A percentile compares a stretch with the other conserved stretches of the same genome.
Conservation (phyloP, 2,329 filamentous ascomycete genomes). For the Hypoxylon sp. region DNA sequence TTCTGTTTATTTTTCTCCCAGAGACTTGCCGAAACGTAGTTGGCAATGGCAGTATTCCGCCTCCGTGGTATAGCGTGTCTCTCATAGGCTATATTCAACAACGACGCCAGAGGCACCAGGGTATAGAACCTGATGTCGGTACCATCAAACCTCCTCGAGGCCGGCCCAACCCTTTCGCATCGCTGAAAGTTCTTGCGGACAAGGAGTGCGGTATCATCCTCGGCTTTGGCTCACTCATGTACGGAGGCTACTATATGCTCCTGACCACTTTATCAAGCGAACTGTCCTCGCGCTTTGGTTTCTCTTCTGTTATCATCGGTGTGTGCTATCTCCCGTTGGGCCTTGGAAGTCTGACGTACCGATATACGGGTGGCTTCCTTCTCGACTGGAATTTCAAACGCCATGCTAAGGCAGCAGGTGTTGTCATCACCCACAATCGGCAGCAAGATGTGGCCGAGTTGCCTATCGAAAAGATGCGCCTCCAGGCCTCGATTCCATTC, state of each 20-base stretch:
- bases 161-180: constrained; percentile 40
- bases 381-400: constrained; percentile 41
- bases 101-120: not conserved
- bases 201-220: constrained; percentile 41
- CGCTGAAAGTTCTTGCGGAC: constrained; percentile 40
- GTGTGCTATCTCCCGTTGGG: constrained; percentile 28
- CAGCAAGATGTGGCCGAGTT: constrained; percentile 32
- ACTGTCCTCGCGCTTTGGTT: constrained; percentile 21
- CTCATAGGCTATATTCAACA: constrained; percentile 5
- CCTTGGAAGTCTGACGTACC: constrained; percentile 18
- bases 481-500: constrained; percentile 34
- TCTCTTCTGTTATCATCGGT: constrained; percentile 22
- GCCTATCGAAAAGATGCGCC: constrained; percentile 36
- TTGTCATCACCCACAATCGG: constrained; percentile 24
- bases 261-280: constrained; percentile 39
- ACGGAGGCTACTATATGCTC: constrained; percentile 41
- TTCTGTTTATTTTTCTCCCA: constrained; percentile 27
- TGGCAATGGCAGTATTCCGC: constrained; percentile 25
- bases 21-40: constrained; percentile 39
- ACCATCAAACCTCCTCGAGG: constrained; percentile 12
- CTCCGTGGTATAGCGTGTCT: constrained; percentile 19
- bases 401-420: constrained; percentile 26
- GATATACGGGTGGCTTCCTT: constrained; percentile 22
- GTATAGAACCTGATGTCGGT: constrained; percentile 3
- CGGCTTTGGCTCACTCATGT: constrained; percentile 39